Evolutionary conservation across 495 filamentous ascomycete species (phyloP), one percentile per base, ranked within the genome.

Genomic region (Penicillium malachiteum): DNA sequence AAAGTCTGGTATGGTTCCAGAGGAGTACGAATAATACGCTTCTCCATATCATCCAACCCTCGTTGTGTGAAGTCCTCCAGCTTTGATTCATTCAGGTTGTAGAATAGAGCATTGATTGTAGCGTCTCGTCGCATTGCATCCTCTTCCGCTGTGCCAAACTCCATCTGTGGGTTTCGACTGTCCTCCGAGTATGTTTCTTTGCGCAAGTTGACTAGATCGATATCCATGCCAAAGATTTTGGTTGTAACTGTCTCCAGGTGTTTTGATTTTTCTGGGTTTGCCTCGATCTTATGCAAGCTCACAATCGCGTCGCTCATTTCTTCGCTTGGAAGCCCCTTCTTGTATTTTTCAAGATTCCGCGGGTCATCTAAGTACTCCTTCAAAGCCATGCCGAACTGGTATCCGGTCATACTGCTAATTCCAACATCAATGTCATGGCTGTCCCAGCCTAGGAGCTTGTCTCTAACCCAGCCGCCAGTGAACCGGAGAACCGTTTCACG

Each of bases 391-490:
- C 83, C 85, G 66, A 97, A 97, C 26, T 87, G 79, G 62, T 87
- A 87, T 41, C 94, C 94, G 0, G 92, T 97, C 91, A 97, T 94
- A 48, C 81, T 87, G 75, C 93, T 94, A 74, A 99, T 96, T 30
- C 88, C 91, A 37, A 93, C 88, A 66, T 99, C 94, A 58, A 99
- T 96, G 61, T 99, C 94, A 67, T 95, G 82, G 66, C 90, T 94
- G 32, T 73, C 76, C 26, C 86, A 74, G 8, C 87, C 89, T 1
- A 99, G 80, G 8, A 99, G 81, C 78, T 96, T 97, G 78, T 99
- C 94, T 38, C 94, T 86, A 30, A 99, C 95, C 94, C 94, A 99
- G n/a, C 94, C 94, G 39, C 94, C 94, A 11, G 95, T 92, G 72
- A 93, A 97, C 11, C 94, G 88, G 14, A 99, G 57, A 5, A 76